Evolutionary conservation across 768 basidiomycete species (phyloP), one percentile per base, ranked within the genome.

Genomic region (Dacryopinax primogenitus): DNA sequence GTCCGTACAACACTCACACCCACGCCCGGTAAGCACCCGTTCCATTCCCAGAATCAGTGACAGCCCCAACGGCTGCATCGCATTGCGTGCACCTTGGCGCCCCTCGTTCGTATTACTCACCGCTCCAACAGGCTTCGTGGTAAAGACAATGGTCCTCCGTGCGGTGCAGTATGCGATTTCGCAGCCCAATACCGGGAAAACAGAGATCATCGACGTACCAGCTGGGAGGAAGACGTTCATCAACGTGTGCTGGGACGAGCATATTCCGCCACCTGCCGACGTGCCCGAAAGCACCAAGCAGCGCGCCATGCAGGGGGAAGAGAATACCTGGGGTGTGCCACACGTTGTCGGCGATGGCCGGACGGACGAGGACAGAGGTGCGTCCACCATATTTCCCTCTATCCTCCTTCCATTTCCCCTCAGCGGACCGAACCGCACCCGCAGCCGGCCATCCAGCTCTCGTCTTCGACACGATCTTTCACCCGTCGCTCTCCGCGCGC

Each of bases 401-500:
- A 32, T 7, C 3, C 51, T 28, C 41, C 16, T 58, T 11, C 51
- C 15, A 23, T 32, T 30, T 47, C 45, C 23, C 13, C 51, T 32
- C 7, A 4, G 26, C 9, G 18, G 16, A 23, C 23, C 23, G 18
- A 3, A 7, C 15, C 4, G 2, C 11, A 13, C 26, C 30, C 67
- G 34, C 62, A 90, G 89, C 84, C 68, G 89, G 88, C 3, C 86
- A 85, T 33, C 77, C 81, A 0, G 81, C 84, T 3, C 71, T 87
- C 36, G 86, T 90, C 3, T 85, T 91, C 68, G 90, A 91, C 73
- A 85, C 85, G 68, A 77, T 90, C 1, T 84, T 83, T 73, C 81
- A 87, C 68, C 67, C 78, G 0, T 77, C 81, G 1, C 73, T 90
- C 66, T 86, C 84, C 72, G 78, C 82, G 9, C 82, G 86, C 26